These are phyloP conservation scores for Notholithocarpus densiflorus DNA, from an alignment of 306 rosid genomes.

Conservation along the genomic window DNA sequence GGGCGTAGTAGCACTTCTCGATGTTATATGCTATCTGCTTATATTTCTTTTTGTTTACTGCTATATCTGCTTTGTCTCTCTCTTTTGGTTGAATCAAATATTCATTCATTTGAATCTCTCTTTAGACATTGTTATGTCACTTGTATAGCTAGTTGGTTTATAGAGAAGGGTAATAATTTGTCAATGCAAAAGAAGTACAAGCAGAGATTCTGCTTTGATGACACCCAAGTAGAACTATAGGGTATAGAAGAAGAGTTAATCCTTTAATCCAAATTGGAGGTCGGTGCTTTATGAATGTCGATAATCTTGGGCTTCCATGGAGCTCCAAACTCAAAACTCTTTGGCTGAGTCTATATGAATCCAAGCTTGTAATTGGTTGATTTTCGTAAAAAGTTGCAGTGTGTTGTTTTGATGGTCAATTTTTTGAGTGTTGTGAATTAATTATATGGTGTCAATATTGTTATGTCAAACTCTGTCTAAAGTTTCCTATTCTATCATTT, in stretches of 20 bases:
- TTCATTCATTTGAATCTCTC: too few relatives aligned
- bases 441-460: not conserved
- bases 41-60: too few relatives aligned
- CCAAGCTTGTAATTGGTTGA: not conserved
- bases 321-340: too few relatives aligned
- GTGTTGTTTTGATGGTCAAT: conserved; percentile 5
- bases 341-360: not conserved
- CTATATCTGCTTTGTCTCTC: too few relatives aligned
- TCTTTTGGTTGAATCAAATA: too few relatives aligned
- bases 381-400: not conserved
- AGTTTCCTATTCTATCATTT: not conserved
- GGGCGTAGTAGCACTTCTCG: too few relatives aligned
- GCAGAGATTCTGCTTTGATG: not conserved
- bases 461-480: too few relatives aligned
- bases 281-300: not conserved
- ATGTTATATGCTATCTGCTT: too few relatives aligned
- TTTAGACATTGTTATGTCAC: too few relatives aligned
- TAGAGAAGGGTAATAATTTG: not conserved
- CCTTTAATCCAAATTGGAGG: not conserved
- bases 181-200: not conserved
- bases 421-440: conserved; percentile 7
- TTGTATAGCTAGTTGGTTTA: not conserved
- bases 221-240: not conserved
- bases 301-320: not conserved
- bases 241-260: not conserved